Base-by-base conservation (phyloP, 768 basidiomycete species). In the Suillus subaureus region DNA sequence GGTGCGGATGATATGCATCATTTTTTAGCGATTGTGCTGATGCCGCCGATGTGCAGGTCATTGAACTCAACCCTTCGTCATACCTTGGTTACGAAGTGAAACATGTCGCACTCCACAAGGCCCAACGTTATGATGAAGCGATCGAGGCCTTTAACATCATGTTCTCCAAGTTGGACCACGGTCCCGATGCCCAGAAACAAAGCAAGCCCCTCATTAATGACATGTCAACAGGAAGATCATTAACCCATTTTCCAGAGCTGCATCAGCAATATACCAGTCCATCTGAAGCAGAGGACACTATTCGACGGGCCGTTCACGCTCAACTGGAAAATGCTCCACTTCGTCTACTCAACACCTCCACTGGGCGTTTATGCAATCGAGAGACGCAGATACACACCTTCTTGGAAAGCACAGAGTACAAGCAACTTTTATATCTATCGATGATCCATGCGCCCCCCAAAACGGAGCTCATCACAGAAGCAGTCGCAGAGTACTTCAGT, bases 291-390 rank as follows among this genome's bases (percentile, higher is more conserved):
- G 39, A 42, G 7, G 11, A 7, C 11, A 13, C 12, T 13, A 58
- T 63, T 21, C 37, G 4, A 9, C 7, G 9, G 21, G 37, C 37
- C 15, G 12, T 63, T 9, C 37, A 35, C 9, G 40, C 8, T 6
- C 62, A 61, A 26, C 57, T 61, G 6, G 62, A 40, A 28, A 61
- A 63, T 15, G 40, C 40, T 4, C 62, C 62, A 16, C 35, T 61
- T 18, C 62, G 62, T 56, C n/a, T 63, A 42, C 16, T 63, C 51
- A 31, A 52, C 51, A 52, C 51, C 16, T 52, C 8, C 16, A 31
- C 51, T 18, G 51, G 51, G 9, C 28, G 16, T 52, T 52, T 52
- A 31, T 52, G 51, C 51, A 18, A 52, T 28, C 51, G 28, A 18
- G 51, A 31, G 51, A 4, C 28, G 9, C 51, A 52, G 51, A 52